These are phyloP conservation scores for Penicillium verrucosum DNA, from an alignment of 2,329 filamentous ascomycete genomes.

Conservation along the genomic window DNA sequence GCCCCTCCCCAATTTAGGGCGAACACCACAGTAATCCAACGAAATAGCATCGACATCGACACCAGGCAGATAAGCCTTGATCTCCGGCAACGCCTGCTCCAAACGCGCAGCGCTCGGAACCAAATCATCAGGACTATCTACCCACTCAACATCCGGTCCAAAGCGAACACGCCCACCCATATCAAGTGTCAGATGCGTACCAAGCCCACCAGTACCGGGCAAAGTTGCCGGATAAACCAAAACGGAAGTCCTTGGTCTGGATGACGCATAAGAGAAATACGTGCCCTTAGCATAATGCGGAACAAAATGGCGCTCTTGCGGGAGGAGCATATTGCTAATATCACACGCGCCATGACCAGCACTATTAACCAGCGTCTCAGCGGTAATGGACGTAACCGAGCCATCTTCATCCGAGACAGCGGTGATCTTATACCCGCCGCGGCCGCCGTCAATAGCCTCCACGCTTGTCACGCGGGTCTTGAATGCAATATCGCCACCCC, in stretches of 20 bases:
- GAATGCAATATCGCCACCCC: slow-evolving; percentile 71
- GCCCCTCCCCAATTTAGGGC: slow-evolving; percentile 72
- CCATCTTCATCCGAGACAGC: slow-evolving; percentile 45
- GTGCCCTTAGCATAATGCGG: slow-evolving; percentile 90
- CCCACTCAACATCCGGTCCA: slow-evolving; percentile 94
- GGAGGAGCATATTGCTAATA: slow-evolving; percentile 77
- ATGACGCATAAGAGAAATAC: slow-evolving; percentile 79
- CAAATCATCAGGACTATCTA: slow-evolving; percentile 68
- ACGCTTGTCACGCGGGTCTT: slow-evolving; percentile 63
- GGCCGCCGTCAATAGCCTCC: slow-evolving; percentile 43
- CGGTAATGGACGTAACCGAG: slow-evolving; percentile 57
- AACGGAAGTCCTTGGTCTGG: slow-evolving; percentile 62
- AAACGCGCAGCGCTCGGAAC: slow-evolving; percentile 63
- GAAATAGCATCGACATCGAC: slow-evolving; percentile 64
- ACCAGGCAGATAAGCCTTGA: slow-evolving; percentile 72
- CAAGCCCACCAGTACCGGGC: slow-evolving; percentile 80
- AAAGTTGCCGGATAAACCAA: slow-evolving; percentile 86
- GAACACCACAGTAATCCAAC: slow-evolving; percentile 86
- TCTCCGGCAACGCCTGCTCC: slow-evolving; percentile 66
- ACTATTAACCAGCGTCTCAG: slow-evolving; percentile 77
- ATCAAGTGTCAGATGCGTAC: slow-evolving; percentile 91
- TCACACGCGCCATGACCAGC: slow-evolving; percentile 75
- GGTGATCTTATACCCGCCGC: slow-evolving; percentile 70
- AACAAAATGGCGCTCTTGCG: slow-evolving; percentile 49
- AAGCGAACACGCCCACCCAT: slow-evolving; percentile 81